These are phyloP conservation scores for Jaminaea rosea DNA, from an alignment of 1,284 basidiomycete genomes.

Conservation along the genomic window DNA sequence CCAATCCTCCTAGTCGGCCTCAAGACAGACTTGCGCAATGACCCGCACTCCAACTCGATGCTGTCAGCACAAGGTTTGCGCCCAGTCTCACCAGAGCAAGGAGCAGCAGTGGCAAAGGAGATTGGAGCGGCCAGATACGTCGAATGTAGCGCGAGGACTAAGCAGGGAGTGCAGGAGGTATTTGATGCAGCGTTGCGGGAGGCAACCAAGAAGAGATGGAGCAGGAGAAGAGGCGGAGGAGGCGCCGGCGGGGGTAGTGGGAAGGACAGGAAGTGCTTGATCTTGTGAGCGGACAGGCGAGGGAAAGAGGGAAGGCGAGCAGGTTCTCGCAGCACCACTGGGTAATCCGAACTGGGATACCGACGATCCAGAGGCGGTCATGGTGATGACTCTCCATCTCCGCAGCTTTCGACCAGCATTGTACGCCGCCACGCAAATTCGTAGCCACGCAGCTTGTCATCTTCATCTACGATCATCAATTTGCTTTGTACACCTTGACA, in stretches of 20 bases:
- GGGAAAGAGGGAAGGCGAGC: background rate
- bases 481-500: too few species aligned
- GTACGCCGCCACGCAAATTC: too few species aligned
- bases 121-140: conserved; percentile 83
- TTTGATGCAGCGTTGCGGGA: conserved; percentile 82
- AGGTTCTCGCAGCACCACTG: too few species aligned
- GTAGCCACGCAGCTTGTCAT: too few species aligned
- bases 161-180: conserved; percentile 79
- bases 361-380: too few species aligned
- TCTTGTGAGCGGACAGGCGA: conserved; percentile 53
- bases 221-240: conserved; percentile 3
- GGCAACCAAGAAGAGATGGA: conserved; percentile 51
- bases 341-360: too few species aligned
- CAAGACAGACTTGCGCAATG: conserved; percentile 71
- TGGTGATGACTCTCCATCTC: too few species aligned
- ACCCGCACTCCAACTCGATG: conserved; percentile 81
- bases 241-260: conserved; percentile 45
- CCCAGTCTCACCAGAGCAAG: conserved; percentile 63
- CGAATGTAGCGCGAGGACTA: conserved; percentile 89
- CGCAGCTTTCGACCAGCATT: too few species aligned
- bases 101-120: conserved; percentile 64
- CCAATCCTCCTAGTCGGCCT: conserved; percentile 87
- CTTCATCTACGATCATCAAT: too few species aligned
- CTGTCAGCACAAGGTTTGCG: conserved; percentile 80
- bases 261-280: conserved; percentile 62